Evolutionary conservation across 176 grass and related monocot genomes (phyloP).

Genomic region (Aegilops bicornis): DNA sequence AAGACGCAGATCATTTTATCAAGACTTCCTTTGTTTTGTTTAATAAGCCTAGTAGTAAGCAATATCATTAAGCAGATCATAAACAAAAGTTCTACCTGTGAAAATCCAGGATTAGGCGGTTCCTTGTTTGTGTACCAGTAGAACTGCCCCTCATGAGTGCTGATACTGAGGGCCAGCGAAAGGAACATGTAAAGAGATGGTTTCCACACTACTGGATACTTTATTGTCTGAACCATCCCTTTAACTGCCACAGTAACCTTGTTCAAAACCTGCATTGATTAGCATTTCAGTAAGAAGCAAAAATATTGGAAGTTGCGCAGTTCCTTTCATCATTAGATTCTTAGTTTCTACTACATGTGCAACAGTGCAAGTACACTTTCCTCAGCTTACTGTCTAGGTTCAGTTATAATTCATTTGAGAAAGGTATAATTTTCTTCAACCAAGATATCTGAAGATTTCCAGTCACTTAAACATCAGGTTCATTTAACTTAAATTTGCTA

Average conservation of each 20-base stretch:
- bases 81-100: conserved; percentile 57
- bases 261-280: conserved; percentile 53
- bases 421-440: background rate
- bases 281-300: conserved; percentile 23
- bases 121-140: conserved; percentile 84
- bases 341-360: background rate
- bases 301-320: background rate
- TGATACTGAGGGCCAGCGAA: conserved; percentile 79
- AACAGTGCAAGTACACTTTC: background rate
- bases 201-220: conserved; percentile 75
- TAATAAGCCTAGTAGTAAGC: conserved; percentile 8
- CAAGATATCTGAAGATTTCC: background rate
- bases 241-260: conserved; percentile 50
- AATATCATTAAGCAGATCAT: conserved; percentile 28
- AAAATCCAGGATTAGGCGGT: conserved; percentile 78
- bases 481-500: conserved; percentile 18
- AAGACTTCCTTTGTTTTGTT: background rate
- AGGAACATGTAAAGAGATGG: conserved; percentile 88
- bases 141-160: conserved; percentile 91
- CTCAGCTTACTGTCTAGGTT: background rate
- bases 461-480: conserved; percentile 14
- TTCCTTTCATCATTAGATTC: conserved; percentile 12
- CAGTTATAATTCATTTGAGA: background rate
- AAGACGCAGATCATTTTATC: background rate
- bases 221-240: conserved; percentile 75